A percentile compares a stretch with the other conserved stretches of the same genome.
Evolutionary conservation across 305 asterid species (phyloP).

Genomic region (Rubia balearica): DNA sequence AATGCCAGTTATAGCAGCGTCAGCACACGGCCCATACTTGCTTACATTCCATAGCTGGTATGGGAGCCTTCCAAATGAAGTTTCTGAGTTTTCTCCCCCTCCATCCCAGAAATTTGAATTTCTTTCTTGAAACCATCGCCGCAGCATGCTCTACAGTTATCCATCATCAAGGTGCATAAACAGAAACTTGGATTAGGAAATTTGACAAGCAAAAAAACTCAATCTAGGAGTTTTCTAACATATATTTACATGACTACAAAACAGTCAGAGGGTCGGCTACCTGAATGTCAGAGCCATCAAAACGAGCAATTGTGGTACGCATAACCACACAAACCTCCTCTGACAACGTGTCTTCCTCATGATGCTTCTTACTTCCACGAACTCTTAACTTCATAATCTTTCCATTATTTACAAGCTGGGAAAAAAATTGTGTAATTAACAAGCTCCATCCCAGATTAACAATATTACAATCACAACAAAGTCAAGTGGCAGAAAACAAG

Average conservation of each 20-base stretch:
- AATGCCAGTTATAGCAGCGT: conserved; percentile 91
- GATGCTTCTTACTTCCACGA: conserved; percentile 60
- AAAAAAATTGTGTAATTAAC: conserved; percentile 4
- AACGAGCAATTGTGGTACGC: conserved; percentile 73
- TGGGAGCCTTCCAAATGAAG: conserved; percentile 47
- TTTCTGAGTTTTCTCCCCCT: conserved; percentile 36
- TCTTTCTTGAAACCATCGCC: conserved; percentile 51
- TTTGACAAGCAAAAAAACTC: background rate
- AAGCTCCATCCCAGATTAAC: background rate
- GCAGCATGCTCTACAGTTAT: conserved; percentile 55
- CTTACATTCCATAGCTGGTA: conserved; percentile 87
- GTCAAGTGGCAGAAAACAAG: background rate
- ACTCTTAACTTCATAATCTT: conserved; percentile 76
- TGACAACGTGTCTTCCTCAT: conserved; percentile 41
- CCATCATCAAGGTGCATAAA: conserved; percentile 3
- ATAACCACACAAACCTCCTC: conserved; percentile 87
- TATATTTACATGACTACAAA: background rate
- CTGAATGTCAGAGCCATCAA: conserved; percentile 88
- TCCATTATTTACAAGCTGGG: conserved; percentile 62
- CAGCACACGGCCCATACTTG: conserved; percentile 78
- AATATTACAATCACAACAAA: background rate
- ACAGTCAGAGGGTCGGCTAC: conserved; percentile 22
- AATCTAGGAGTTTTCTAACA: background rate
- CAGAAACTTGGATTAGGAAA: background rate
- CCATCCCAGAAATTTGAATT: conserved; percentile 48